These are phyloP conservation scores for Penicillium italicum DNA, from an alignment of 2,329 filamentous ascomycete genomes.

Conservation along the genomic window DNA sequence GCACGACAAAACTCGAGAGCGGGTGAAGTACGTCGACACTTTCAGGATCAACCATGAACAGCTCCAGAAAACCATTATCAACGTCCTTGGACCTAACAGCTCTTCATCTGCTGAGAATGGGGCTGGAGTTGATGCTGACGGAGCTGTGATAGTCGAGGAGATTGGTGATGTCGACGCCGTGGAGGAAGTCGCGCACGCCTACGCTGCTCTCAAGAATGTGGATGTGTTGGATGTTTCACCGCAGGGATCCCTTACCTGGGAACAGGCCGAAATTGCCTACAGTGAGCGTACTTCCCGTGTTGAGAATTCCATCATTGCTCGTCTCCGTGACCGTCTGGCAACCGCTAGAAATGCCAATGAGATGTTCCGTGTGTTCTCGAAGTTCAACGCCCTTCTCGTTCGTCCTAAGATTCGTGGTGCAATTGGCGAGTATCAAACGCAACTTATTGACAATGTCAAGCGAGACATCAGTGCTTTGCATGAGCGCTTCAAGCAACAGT, in stretches of 20 bases:
- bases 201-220: constrained; percentile 88
- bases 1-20: constrained; percentile 83
- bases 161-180: constrained; percentile 97
- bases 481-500: constrained; percentile 97
- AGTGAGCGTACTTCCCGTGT: constrained; percentile 96
- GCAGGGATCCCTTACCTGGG: constrained; percentile 88
- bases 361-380: constrained; percentile 99
- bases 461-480: constrained; percentile 90
- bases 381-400: constrained; percentile 98
- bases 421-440: constrained; percentile 96
- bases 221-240: constrained; percentile 89
- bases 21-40: constrained; percentile 87
- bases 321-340: constrained; percentile 84
- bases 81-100: constrained; percentile 79
- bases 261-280: constrained; percentile 90
- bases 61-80: constrained; percentile 91
- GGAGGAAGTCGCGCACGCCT: constrained; percentile 91
- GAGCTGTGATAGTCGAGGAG: constrained; percentile 76
- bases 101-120: constrained; percentile 52
- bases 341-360: constrained; percentile 97
- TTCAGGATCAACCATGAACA: constrained; percentile 98
- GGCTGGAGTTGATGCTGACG: constrained; percentile 48
- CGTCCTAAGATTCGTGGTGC: constrained; percentile 98
- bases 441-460: constrained; percentile 97
- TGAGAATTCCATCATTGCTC: constrained; percentile 97